phyloP scores from a whole-genome alignment of 192 early-diverging fungal genomes.

The Umbelopsis ramanniana region DNA sequence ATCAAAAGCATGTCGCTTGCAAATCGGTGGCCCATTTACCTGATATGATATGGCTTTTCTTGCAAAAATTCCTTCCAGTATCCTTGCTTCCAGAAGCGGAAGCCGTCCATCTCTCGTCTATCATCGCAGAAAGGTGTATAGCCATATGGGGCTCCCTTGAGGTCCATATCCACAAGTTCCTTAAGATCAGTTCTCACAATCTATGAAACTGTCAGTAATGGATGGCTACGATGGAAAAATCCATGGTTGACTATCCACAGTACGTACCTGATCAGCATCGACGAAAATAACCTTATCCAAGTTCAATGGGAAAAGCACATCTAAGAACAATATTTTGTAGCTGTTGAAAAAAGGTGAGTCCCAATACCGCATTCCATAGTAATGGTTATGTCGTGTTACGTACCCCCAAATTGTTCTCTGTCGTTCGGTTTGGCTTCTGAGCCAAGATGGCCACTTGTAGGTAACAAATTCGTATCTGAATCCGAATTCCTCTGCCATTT shows the following conservation, averaged over 20 bases:
- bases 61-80: slow-evolving; percentile 92
- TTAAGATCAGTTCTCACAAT: slow-evolving; percentile 95
- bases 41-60: slow-evolving; percentile 94
- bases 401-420: slow-evolving; percentile 97
- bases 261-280: slow-evolving; percentile 89
- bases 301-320: slow-evolving; percentile 93
- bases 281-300: slow-evolving; percentile 98
- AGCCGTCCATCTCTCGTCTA: slow-evolving; percentile 93
- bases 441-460: slow-evolving; percentile 99
- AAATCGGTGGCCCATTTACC: slow-evolving; percentile 28
- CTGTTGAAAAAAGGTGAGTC: slow-evolving; percentile 29
- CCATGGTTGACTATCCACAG: background rate
- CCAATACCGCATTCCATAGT: background rate
- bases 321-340: slow-evolving; percentile 98
- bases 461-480: slow-evolving; percentile 97
- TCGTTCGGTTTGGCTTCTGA: slow-evolving; percentile 89
- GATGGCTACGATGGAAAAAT: background rate
- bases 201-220: slow-evolving; percentile 22
- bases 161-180: slow-evolving; percentile 91
- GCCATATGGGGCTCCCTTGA: slow-evolving; percentile 93
- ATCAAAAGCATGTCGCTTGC: background rate
- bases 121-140: slow-evolving; percentile 96
- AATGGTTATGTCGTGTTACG: background rate
- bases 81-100: slow-evolving; percentile 96
- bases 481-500: slow-evolving; percentile 81